A percentile compares a stretch with the other conserved stretches of the same genome.
Conservation (phyloP, 2,329 filamentous ascomycete genomes). For the Didymella exigua region DNA sequence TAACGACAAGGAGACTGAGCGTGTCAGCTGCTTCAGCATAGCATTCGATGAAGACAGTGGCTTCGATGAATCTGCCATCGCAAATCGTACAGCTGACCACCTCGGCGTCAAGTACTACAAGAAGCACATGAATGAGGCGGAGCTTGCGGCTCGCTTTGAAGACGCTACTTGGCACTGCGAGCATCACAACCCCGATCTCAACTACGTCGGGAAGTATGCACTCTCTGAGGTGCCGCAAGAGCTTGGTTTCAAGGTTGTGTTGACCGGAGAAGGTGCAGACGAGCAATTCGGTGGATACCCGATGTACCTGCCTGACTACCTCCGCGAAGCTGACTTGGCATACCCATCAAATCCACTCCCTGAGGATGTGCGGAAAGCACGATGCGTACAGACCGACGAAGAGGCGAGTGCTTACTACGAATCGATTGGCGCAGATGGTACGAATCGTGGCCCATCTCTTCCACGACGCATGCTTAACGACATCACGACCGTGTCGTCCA, state of each 20-base stretch:
- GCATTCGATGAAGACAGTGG: slow-evolving; percentile 57
- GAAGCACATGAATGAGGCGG: slow-evolving; percentile 52
- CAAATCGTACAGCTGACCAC: slow-evolving; percentile 54
- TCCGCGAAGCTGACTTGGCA: slow-evolving; percentile 54
- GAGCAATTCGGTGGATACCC: slow-evolving; percentile 62
- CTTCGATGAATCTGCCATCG: slow-evolving; percentile 58
- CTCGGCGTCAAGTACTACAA: slow-evolving; percentile 54
- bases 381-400: slow-evolving; percentile 16
- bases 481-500: slow-evolving; percentile 45
- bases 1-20: slow-evolving; percentile 43
- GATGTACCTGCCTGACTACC: slow-evolving; percentile 53
- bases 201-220: slow-evolving; percentile 58
- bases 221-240: slow-evolving; percentile 54
- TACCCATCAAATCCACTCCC: slow-evolving; percentile 6
- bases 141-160: slow-evolving; percentile 51
- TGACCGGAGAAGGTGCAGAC: slow-evolving; percentile 60
- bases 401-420: slow-evolving; percentile 16
- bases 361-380: slow-evolving; percentile 7
- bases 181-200: slow-evolving; percentile 56
- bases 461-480: slow-evolving; percentile 49
- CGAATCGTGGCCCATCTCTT: slow-evolving; percentile 31
- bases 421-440: slow-evolving; percentile 34
- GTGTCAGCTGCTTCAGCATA: slow-evolving; percentile 58
- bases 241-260: slow-evolving; percentile 59
- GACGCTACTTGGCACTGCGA: slow-evolving; percentile 55